Percentiles rank a stretch among this genome's conserved stretches.
Conservation (phyloP, 768 basidiomycete genomes). For the Stropharia rugosoannulata region DNA sequence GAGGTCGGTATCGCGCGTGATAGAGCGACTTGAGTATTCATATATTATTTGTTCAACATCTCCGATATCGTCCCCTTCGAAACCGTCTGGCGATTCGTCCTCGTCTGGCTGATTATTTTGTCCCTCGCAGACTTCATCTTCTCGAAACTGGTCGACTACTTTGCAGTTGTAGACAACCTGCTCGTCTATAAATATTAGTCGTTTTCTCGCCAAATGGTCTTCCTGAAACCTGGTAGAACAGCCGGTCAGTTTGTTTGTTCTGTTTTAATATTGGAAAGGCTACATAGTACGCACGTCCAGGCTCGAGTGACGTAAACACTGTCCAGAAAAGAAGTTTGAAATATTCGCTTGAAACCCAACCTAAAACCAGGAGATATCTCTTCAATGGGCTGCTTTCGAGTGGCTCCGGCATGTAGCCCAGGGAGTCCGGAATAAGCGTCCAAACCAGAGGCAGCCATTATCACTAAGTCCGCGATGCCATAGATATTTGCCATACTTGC, state of each 20-base stretch:
- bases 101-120: neutral
- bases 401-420: slow-evolving; percentile 1
- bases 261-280: too few relatives aligned
- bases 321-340: neutral
- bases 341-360: slow-evolving; percentile 1
- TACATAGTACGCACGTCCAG: slow-evolving; percentile 14
- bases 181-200: slow-evolving; percentile 7
- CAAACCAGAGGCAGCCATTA: slow-evolving; percentile 5
- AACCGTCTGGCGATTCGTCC: too few relatives aligned
- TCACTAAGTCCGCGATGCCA: slow-evolving; percentile 1
- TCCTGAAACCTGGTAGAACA: slow-evolving; percentile 9
- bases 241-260: neutral
- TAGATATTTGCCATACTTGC: slow-evolving; percentile 10
- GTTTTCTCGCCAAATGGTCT: neutral
- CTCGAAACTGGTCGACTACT: slow-evolving; percentile 4
- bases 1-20: slow-evolving; percentile 4
- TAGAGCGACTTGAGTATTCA: slow-evolving; percentile 1
- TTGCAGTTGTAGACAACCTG: slow-evolving; percentile 5
- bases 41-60: neutral
- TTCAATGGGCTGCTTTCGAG: slow-evolving; percentile 5
- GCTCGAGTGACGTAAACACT: neutral
- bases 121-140: slow-evolving; percentile 9
- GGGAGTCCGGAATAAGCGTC: slow-evolving; percentile 11
- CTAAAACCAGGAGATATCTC: slow-evolving; percentile 7
- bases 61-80: slow-evolving; percentile 2